A percentile compares a stretch with the other conserved stretches of the same genome.
Conservation (phyloP, 2,329 filamentous ascomycete genomes). For the Thermoascus crustaceus region DNA sequence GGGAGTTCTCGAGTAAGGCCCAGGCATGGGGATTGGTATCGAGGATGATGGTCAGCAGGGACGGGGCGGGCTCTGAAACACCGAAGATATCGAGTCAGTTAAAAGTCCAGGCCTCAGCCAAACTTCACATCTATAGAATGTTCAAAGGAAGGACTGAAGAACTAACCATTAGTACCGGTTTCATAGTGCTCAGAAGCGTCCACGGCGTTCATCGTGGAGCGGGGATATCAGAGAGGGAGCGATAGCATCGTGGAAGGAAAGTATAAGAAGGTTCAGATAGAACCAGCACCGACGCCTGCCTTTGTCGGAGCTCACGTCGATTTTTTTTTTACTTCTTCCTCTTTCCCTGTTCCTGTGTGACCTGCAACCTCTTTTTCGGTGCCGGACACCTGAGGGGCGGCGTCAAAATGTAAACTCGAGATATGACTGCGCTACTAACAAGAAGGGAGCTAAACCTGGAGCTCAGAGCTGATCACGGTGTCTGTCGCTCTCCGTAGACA, state of each 20-base stretch:
- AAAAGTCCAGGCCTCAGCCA: constrained; percentile 3
- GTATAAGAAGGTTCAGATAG: constrained; percentile 3
- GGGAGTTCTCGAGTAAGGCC: constrained; percentile 64
- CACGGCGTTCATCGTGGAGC: constrained; percentile 53
- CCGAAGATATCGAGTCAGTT: constrained; percentile 4
- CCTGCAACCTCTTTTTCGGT: no score
- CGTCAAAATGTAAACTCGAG: no score
- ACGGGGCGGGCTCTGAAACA: constrained; percentile 53
- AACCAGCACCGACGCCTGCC: background rate
- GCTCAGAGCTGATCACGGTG: no score
- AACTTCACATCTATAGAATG: constrained; percentile 8
- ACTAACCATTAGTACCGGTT: constrained; percentile 37
- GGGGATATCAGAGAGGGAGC: constrained; percentile 4
- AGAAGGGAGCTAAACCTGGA: no score
- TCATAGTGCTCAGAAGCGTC: constrained; percentile 54
- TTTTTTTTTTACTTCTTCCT: no score
- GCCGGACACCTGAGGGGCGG: no score
- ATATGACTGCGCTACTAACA: no score
- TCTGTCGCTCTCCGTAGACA: no score
- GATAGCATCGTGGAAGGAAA: constrained; percentile 8
- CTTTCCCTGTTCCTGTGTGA: no score
- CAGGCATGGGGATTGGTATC: constrained; percentile 96
- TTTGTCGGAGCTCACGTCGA: no score
- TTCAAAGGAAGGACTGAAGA: background rate
- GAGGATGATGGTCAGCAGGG: constrained; percentile 80